These are phyloP conservation scores for Graphilbum sp. DNA, from an alignment of 2,329 filamentous ascomycete species.

Conservation along the genomic window DNA sequence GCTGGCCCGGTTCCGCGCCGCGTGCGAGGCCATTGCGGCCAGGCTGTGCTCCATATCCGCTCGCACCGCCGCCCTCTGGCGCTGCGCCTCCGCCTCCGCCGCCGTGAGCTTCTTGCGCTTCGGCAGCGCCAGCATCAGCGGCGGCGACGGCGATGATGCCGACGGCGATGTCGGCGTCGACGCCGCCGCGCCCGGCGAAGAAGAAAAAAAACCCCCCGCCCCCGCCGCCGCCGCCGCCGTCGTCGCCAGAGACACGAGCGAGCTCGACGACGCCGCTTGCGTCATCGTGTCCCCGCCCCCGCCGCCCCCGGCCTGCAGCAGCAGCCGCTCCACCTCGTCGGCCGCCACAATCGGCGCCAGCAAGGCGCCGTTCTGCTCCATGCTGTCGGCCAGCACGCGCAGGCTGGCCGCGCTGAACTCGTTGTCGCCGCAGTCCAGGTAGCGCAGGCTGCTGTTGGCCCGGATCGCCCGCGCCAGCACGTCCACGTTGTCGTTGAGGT, in stretches of 20 bases:
- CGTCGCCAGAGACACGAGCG: not conserved
- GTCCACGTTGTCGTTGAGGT: slow-evolving; percentile 35
- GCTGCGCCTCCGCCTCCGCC: slow-evolving; percentile 4
- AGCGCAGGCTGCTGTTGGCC: slow-evolving; percentile 29
- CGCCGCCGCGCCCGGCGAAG: not conserved
- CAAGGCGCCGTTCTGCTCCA: slow-evolving; percentile 26
- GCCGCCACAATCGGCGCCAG: slow-evolving; percentile 22
- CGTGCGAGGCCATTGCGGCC: slow-evolving; percentile 9
- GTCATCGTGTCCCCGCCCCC: too few species aligned
- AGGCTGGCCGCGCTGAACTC: slow-evolving; percentile 36
- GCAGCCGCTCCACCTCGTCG: slow-evolving; percentile 14
- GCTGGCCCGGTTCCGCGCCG: slow-evolving; percentile 12
- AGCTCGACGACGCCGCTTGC: not conserved
- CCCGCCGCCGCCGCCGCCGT: too few species aligned
- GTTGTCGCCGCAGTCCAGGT: slow-evolving; percentile 38
- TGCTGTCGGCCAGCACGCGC: slow-evolving; percentile 26
- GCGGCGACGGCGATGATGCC: slow-evolving; percentile 2
- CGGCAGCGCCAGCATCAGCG: slow-evolving; percentile 7
- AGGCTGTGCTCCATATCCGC: slow-evolving; percentile 4
- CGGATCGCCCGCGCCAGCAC: slow-evolving; percentile 33
- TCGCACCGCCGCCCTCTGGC: slow-evolving; percentile 2
- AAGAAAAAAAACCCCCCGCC: too few species aligned
- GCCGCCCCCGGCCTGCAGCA: too few species aligned
- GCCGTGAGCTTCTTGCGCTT: slow-evolving; percentile 8
- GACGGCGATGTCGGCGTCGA: not conserved